Percentiles rank a stretch among this genome's conserved stretches.
These are phyloP conservation scores for Castanea sativa DNA, from an alignment of 306 rosid genomes.

Conservation along the genomic window DNA sequence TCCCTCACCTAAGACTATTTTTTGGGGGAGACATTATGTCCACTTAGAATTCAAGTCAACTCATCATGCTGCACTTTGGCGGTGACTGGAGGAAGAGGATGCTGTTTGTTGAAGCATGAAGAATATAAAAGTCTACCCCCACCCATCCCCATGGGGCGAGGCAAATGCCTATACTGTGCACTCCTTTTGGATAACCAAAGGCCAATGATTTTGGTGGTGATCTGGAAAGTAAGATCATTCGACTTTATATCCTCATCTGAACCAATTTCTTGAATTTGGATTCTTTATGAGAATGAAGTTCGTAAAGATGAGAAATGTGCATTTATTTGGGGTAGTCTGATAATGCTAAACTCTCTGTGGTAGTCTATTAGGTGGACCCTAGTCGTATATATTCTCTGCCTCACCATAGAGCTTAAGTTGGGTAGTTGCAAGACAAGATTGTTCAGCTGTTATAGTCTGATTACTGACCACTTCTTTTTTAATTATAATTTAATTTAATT, in stretches of 20 bases:
- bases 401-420: background rate
- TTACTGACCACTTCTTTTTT: background rate
- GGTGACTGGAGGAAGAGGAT: background rate
- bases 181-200: too few species aligned
- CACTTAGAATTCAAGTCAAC: background rate
- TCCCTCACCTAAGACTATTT: background rate
- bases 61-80: background rate
- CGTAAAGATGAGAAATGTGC: background rate
- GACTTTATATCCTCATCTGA: background rate
- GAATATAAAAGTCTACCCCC: too few species aligned
- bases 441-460: background rate
- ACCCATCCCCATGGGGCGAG: too few species aligned
- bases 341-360: slow-evolving; percentile 11
- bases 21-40: too few species aligned
- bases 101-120: too few species aligned
- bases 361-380: background rate
- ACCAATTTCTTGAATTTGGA: background rate
- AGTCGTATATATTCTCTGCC: background rate
- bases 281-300: background rate
- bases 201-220: background rate
- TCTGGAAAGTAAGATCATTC: background rate
- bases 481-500: background rate
- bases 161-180: too few species aligned
- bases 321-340: background rate
- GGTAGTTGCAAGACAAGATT: background rate